Evolutionary conservation across 805 yeast genomes (phyloP).

Genomic region (Wickerhamiella slavikovae): DNA sequence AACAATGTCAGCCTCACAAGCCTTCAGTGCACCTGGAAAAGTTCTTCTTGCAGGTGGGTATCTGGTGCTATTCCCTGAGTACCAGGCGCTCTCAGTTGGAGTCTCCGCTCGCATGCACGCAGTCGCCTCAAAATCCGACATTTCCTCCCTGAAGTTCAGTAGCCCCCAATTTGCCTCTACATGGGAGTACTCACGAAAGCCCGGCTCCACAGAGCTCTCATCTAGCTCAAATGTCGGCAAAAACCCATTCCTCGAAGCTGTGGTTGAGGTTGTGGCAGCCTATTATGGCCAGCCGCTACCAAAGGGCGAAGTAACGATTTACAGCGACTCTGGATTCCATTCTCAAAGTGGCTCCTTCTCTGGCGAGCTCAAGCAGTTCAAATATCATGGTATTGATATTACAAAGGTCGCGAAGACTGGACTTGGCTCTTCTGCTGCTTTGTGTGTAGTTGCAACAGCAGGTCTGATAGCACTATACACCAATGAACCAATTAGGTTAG

Average conservation of each 20-base stretch:
- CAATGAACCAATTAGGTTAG: slow-evolving; percentile 19
- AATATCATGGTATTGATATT: slow-evolving; percentile 39
- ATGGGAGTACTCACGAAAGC: slow-evolving; percentile 12
- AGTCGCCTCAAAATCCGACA: slow-evolving; percentile 21
- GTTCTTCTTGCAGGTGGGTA: slow-evolving; percentile 92
- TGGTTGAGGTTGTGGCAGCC: slow-evolving; percentile 32
- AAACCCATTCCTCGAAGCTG: slow-evolving; percentile 62
- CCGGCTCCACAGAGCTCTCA: too few relatives aligned
- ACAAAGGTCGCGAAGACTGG: slow-evolving; percentile 80
- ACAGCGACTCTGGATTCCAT: slow-evolving; percentile 78
- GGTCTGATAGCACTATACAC: slow-evolving; percentile 40
- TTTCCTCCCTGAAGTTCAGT: slow-evolving; percentile 3
- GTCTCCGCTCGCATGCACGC: slow-evolving; percentile 83
- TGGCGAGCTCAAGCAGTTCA: slow-evolving; percentile 23
- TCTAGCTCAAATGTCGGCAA: slow-evolving; percentile 4
- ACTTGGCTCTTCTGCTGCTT: slow-evolving; percentile 86
- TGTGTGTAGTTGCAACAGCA: slow-evolving; percentile 61
- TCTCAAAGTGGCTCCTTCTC: slow-evolving; percentile 34
- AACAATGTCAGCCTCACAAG: too few relatives aligned
- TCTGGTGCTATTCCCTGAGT: slow-evolving; percentile 61
- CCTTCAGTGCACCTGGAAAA: slow-evolving; percentile 88
- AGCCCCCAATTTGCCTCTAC: slow-evolving; percentile 12
- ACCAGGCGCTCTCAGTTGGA: slow-evolving; percentile 65
- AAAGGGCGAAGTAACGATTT: slow-evolving; percentile 33
- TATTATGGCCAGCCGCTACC: slow-evolving; percentile 24